These are phyloP conservation scores for Tulasnella sp. DNA, from an alignment of 768 basidiomycete genomes.

Conservation along the genomic window DNA sequence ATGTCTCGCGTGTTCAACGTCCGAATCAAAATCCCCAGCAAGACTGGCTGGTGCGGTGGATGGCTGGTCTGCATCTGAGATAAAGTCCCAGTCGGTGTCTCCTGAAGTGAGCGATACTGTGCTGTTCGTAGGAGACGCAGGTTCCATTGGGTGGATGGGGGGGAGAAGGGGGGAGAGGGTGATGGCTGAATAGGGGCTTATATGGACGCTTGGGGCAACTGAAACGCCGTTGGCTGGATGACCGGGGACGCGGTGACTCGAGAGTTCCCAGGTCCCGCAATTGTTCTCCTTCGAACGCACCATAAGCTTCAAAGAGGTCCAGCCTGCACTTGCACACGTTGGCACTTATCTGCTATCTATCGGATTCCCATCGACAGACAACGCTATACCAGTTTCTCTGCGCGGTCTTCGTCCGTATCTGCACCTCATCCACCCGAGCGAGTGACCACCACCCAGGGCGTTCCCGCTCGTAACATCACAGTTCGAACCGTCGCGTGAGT, in stretches of 20 bases:
- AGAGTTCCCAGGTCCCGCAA: conserved; percentile 8
- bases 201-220: conserved; percentile 10
- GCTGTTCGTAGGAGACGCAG: conserved; percentile 24
- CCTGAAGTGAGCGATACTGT: conserved; percentile 16
- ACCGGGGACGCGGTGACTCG: conserved; percentile 9
- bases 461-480: not conserved
- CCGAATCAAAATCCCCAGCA: conserved; percentile 23
- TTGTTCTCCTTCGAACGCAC: not conserved
- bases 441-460: not conserved
- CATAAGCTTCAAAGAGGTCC: not conserved
- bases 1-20: conserved; percentile 17
- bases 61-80: conserved; percentile 18
- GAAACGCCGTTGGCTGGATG: not conserved
- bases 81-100: conserved; percentile 25
- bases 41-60: conserved; percentile 10
- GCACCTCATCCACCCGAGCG: not conserved
- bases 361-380: not conserved
- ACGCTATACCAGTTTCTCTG: not conserved
- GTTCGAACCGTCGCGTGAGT: not conserved
- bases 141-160: conserved; percentile 19
- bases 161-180: not conserved
- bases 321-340: conserved; percentile 12
- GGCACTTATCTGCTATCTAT: not conserved
- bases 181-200: conserved; percentile 1
- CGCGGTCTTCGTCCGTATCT: conserved; percentile 1